Evolutionary conservation across 2,329 filamentous ascomycete genomes (phyloP), one percentile per base, ranked within the genome.

Genomic region (Colletotrichum phormii): DNA sequence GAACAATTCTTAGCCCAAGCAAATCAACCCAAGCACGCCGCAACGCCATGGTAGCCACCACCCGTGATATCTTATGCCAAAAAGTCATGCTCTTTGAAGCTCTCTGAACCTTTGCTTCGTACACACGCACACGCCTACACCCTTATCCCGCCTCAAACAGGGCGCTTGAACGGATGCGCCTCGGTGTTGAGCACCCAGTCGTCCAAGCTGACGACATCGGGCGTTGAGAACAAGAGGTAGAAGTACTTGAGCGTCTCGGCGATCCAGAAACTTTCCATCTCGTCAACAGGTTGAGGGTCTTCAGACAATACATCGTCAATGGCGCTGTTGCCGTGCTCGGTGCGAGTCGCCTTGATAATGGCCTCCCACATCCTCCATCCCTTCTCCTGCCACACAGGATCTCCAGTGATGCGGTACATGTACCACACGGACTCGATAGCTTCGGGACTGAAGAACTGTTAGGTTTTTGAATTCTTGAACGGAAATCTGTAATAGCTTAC

Each of bases 161-260:
- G 85, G 76, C 88, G 81, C 78, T 80, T 84, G 77, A 91, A 88
- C 1, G 89, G 89, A 77, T 91, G 89, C 26, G 89, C 89, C 81
- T 91, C 89, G 0, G 89, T 91, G 78, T 91, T 91, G 73, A 93
- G 82, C 59, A 93, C 90, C 87, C 89, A 93, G 64, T 92, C 90
- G 79, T 94, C 92, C 68, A 94, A 82, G 78, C 88, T 92, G 53
- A 93, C 83, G n/a, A 92, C 83, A 63, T 87, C 85, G 0, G 93
- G 91, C 68, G 91, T 82, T 26, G 90, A 90, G 80, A 94, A 98
- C 62, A 97, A 86, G 69, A 98, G 82, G 80, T 95, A 98, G 76
- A 97, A 97, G 80, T 97, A 97, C 86, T 97, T 98, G 77, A 98
- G 85, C 53, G 95, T 98, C 86, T 98, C 95, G 4, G 93, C 93